A percentile compares a stretch with the other conserved stretches of the same genome.
Conservation (phyloP, 1,284 basidiomycete genomes). For the Amylostereum chailletii region DNA sequence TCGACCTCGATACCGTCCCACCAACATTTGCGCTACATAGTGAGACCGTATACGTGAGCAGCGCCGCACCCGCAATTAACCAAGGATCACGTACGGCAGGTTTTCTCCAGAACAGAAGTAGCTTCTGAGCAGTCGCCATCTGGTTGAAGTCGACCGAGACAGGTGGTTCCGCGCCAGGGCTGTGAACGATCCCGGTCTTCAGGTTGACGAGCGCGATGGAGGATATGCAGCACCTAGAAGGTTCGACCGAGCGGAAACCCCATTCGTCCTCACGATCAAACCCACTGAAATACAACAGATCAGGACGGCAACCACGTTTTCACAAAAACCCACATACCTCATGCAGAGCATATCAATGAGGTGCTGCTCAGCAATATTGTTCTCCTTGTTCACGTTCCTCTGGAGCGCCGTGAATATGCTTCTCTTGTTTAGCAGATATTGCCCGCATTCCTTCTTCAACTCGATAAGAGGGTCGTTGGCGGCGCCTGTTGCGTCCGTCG, state of each 20-base stretch:
- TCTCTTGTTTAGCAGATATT: constrained; percentile 80
- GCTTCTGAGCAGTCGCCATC: constrained; percentile 96
- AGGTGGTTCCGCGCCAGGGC: constrained; percentile 46
- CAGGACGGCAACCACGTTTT: constrained; percentile 9
- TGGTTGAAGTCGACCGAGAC: constrained; percentile 84
- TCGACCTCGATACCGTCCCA: constrained; percentile 97
- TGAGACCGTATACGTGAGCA: not conserved
- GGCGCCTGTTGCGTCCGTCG: constrained; percentile 70
- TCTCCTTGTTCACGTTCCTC: constrained; percentile 98
- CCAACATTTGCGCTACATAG: constrained; percentile 90
- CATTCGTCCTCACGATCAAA: constrained; percentile 95
- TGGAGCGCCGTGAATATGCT: constrained; percentile 98
- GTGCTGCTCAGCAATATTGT: constrained; percentile 98
- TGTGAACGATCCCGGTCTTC: constrained; percentile 91
- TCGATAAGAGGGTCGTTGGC: constrained; percentile 71
- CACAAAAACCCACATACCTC: constrained; percentile 53
- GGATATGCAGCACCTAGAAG: constrained; percentile 92
- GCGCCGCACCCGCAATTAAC: not conserved
- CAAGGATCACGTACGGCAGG: constrained; percentile 68
- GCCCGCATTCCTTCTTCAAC: constrained; percentile 79
- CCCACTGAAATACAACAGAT: constrained; percentile 46
- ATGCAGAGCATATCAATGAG: constrained; percentile 99
- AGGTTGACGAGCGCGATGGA: constrained; percentile 96
- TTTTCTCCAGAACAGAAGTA: constrained; percentile 97
- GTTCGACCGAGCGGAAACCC: constrained; percentile 96